These are phyloP conservation scores for Claviceps spartinae DNA, from an alignment of 2,329 filamentous ascomycete genomes.

Conservation along the genomic window DNA sequence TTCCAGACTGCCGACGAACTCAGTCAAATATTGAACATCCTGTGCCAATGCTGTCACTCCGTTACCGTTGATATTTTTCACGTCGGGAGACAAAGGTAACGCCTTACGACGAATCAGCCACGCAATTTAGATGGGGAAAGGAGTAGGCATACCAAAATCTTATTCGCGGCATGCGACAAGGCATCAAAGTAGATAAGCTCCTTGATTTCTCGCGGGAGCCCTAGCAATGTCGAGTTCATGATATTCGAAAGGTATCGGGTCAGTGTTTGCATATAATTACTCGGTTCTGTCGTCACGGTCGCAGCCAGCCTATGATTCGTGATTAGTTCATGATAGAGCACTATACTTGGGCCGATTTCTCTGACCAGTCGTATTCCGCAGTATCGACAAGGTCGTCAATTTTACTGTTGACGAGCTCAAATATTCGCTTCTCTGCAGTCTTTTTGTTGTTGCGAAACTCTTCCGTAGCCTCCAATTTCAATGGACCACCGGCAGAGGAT, in stretches of 20 bases:
- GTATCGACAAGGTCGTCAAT: constrained; percentile 96
- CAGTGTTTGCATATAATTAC: constrained; percentile 89
- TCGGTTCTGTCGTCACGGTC: constrained; percentile 56
- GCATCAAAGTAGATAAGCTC: constrained; percentile 97
- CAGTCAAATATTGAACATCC: constrained; percentile 71
- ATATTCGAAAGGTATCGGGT: constrained; percentile 90
- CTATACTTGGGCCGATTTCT: constrained; percentile 9
- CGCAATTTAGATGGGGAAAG: not conserved
- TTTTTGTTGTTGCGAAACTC: constrained; percentile 86
- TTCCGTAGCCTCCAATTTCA: constrained; percentile 70
- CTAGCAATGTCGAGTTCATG: constrained; percentile 87
- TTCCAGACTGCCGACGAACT: constrained; percentile 77
- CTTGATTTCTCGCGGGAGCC: constrained; percentile 90
- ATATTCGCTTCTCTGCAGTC: constrained; percentile 91
- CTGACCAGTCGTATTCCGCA: constrained; percentile 84
- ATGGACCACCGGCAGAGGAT: constrained; percentile 63
- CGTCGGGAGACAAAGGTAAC: constrained; percentile 62
- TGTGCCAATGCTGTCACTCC: constrained; percentile 68
- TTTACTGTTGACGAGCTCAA: constrained; percentile 96
- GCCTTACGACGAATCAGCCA: constrained; percentile 31
- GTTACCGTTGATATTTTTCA: constrained; percentile 77
- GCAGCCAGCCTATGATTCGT: constrained; percentile 30
- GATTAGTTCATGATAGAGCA: not conserved
- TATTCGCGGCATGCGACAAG: constrained; percentile 75
- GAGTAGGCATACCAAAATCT: constrained; percentile 49